phyloP scores from a whole-genome alignment of 345 rosid species.

The Carallia pectinifolia region DNA sequence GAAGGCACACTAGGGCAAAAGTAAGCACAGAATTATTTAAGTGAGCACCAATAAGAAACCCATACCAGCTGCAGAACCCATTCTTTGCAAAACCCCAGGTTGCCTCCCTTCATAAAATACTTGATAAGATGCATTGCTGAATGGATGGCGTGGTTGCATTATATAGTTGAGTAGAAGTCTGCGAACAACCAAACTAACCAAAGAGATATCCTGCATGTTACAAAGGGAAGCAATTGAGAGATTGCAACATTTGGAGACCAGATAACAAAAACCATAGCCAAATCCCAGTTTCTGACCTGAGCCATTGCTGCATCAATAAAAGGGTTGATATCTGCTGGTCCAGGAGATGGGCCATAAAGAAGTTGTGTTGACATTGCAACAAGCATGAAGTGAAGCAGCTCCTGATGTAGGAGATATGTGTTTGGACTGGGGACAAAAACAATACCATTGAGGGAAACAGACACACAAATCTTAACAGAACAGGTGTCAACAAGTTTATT shows the following conservation, averaged over 20 bases:
- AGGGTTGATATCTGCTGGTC: conserved; percentile 72
- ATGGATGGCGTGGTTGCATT: conserved; percentile 44
- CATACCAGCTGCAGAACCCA: conserved; percentile 88
- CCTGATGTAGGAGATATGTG: conserved; percentile 77
- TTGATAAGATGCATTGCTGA: conserved; percentile 47
- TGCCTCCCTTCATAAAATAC: conserved; percentile 49
- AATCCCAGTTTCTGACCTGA: conserved; percentile 50
- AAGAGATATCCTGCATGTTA: conserved; percentile 60
- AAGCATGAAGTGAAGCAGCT: conserved; percentile 84
- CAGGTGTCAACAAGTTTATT: conserved; percentile 8
- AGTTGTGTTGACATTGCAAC: conserved; percentile 93
- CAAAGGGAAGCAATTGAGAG: conserved; percentile 3
- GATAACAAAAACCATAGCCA: conserved; percentile 7
- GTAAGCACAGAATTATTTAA: not conserved
- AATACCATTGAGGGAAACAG: conserved; percentile 31
- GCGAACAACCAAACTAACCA: conserved; percentile 62
- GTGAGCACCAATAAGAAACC: conserved; percentile 14
- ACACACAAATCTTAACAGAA: conserved; percentile 8
- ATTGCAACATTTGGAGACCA: conserved; percentile 2
- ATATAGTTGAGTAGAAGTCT: conserved; percentile 72
- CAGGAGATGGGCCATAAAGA: conserved; percentile 69
- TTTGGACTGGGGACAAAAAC: conserved; percentile 59
- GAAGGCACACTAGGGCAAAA: too few species aligned
- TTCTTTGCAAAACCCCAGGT: conserved; percentile 86
- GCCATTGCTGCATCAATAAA: conserved; percentile 86